A percentile compares a stretch with the other conserved stretches of the same genome.
phyloP scores from a whole-genome alignment of 2,329 filamentous ascomycete species.

The Mycogone perniciosa region DNA sequence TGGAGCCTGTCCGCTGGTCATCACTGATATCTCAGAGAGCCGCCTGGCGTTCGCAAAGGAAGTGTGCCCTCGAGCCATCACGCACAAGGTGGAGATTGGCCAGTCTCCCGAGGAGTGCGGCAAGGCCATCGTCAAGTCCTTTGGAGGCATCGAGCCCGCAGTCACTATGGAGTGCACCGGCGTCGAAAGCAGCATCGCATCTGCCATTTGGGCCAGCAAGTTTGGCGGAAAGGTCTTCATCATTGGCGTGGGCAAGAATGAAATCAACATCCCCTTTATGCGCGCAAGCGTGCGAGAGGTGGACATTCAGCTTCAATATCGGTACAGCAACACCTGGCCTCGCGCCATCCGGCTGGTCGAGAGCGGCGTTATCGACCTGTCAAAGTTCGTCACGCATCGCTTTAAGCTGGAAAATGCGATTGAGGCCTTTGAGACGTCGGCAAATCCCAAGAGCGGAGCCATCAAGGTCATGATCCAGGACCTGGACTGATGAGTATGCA shows the following conservation, averaged over 20 bases:
- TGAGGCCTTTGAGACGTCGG: constrained; percentile 83
- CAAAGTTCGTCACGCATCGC: constrained; percentile 79
- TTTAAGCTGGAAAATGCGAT: constrained; percentile 81
- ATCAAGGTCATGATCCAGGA: constrained; percentile 97
- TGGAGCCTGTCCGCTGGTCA: constrained; percentile 83
- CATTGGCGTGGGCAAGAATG: constrained; percentile 89
- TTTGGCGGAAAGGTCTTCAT: constrained; percentile 97
- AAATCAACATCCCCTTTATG: constrained; percentile 97
- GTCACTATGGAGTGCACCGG: constrained; percentile 90
- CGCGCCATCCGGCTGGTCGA: constrained; percentile 82
- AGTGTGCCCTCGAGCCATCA: constrained; percentile 71
- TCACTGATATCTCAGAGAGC: constrained; percentile 90
- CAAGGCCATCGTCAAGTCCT: constrained; percentile 57
- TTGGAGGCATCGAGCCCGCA: constrained; percentile 74
- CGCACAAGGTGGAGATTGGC: constrained; percentile 65
- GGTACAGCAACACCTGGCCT: constrained; percentile 95
- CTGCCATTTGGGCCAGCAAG: constrained; percentile 83
- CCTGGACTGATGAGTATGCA: constrained; percentile 35
- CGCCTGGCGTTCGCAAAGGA: constrained; percentile 79
- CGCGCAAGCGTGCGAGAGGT: constrained; percentile 82
- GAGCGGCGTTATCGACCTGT: constrained; percentile 76
- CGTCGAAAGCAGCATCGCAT: constrained; percentile 79
- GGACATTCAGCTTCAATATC: constrained; percentile 93
- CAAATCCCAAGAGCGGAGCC: constrained; percentile 83
- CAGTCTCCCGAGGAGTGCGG: constrained; percentile 65